phyloP scores from a whole-genome alignment of 2,329 filamentous ascomycete genomes.

The Scopulariopsis brevicaulis region DNA sequence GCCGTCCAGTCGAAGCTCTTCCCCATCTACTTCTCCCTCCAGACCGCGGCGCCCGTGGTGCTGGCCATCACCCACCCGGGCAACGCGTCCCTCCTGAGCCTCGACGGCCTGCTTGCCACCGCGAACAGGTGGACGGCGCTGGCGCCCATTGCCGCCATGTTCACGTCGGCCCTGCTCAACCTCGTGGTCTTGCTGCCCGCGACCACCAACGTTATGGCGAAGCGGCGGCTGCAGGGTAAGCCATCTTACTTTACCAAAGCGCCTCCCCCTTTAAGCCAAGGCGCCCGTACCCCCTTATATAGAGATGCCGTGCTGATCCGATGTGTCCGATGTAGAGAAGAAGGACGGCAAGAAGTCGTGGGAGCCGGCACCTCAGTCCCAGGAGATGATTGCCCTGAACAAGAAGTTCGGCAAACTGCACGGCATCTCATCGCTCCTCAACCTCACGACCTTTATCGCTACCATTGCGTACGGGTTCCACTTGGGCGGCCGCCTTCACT shows the following conservation, averaged over 20 bases:
- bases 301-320: background rate
- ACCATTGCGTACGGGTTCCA: constrained; percentile 69
- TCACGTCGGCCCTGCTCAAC: constrained; percentile 62
- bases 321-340: constrained; percentile 43
- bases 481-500: constrained; percentile 52
- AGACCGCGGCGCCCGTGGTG: constrained; percentile 61
- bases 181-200: constrained; percentile 60
- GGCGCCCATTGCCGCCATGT: constrained; percentile 57
- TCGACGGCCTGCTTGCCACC: constrained; percentile 45
- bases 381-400: constrained; percentile 74
- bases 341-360: constrained; percentile 82
- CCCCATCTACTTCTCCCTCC: constrained; percentile 79
- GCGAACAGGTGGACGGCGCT: constrained; percentile 54
- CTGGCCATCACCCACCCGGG: constrained; percentile 74
- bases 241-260: constrained; percentile 7
- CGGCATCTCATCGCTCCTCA: constrained; percentile 69
- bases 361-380: constrained; percentile 66
- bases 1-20: constrained; percentile 72
- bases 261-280: background rate
- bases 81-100: constrained; percentile 31
- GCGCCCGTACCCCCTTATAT: background rate
- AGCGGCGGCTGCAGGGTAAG: constrained; percentile 70
- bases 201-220: constrained; percentile 62
- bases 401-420: constrained; percentile 66
- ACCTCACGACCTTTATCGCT: constrained; percentile 58